Percentiles rank a stretch among this genome's conserved stretches.
phyloP scores from a whole-genome alignment of 202 grass and related monocot species.

The Digitaria exilis region DNA sequence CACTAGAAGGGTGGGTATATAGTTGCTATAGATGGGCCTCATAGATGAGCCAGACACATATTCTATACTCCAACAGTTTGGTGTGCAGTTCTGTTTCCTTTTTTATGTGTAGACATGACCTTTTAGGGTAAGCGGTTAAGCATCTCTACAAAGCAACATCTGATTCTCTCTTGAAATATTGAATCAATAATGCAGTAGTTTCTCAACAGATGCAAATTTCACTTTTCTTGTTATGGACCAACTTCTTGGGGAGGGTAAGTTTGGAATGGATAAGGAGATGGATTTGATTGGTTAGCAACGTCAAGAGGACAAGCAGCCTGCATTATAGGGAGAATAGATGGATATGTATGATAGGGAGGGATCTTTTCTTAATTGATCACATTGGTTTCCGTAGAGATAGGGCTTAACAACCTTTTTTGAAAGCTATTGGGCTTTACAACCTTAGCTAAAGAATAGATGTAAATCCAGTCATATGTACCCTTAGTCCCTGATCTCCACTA shows the following conservation, averaged over 20 bases:
- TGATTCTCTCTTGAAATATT: neutral
- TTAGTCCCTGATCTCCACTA: neutral
- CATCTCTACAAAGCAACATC: no score
- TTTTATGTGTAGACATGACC: no score
- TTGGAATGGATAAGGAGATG: neutral
- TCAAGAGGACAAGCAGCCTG: neutral
- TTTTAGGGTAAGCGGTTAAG: no score
- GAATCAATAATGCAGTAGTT: neutral
- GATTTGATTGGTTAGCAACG: neutral
- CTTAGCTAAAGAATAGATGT: neutral
- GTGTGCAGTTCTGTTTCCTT: no score
- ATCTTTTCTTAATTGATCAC: neutral
- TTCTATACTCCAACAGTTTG: no score
- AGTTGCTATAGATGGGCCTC: no score
- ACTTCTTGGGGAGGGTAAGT: neutral
- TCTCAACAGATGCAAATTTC: neutral
- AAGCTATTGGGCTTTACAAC: no score
- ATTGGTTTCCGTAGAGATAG: neutral
- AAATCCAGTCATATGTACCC: neutral
- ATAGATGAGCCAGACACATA: no score
- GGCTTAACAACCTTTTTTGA: neutral
- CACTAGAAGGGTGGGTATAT: no score
- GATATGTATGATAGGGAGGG: neutral
- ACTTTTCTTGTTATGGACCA: neutral
- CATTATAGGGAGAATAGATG: neutral